Evolutionary conservation across 345 rosid genomes (phyloP), one percentile per base, ranked within the genome.

Genomic region (Euphorbia pulcherrima): DNA sequence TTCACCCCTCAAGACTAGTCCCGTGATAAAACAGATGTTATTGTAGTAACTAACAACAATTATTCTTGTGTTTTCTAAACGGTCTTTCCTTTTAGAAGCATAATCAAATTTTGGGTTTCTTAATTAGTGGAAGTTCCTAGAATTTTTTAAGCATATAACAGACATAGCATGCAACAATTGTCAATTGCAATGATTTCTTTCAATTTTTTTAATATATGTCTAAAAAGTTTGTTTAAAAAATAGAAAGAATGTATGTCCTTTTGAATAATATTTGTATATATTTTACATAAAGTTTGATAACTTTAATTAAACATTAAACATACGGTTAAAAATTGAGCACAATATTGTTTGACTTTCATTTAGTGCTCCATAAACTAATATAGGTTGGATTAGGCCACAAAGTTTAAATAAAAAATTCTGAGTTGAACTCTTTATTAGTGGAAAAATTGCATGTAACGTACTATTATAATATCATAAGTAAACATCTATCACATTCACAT

Each of bases 131-230:
- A 14, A 20, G 13, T 62, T 5, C 28, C n/a, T 30, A 37, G 7
- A 12, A 14, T 24, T 24, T 39, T 44, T 44, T 7, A 7, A 44
- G 11, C 2, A 6, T 44, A 2, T 1, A 2, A 11, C 16, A 37
- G 46, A 18, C 26, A 55, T 58, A 17, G 62, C 51, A 68, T 54
- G n/a, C 10, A 5, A 6, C 62, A 68, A 56, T 17, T 54, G 52
- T 41, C 54, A 56, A 57, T 57, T 57, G 51, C 24, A 56, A 28
- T 67, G 33, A 35, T 66, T 24, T 2, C 20, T 17, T 18, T 21
- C 8, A 50, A 39, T 53, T 33, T 18, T 1, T 4, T 20, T 1
- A 20, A 20, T n/a, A 6, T 6, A 8, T 52, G 6, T 50, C 20
- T 4, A 3, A 16, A 47, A n/a, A n/a, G n/a, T n/a, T n/a, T n/a